Evolutionary conservation across 768 basidiomycete species (phyloP).

Genomic region (Rossbeevera mucosa): DNA sequence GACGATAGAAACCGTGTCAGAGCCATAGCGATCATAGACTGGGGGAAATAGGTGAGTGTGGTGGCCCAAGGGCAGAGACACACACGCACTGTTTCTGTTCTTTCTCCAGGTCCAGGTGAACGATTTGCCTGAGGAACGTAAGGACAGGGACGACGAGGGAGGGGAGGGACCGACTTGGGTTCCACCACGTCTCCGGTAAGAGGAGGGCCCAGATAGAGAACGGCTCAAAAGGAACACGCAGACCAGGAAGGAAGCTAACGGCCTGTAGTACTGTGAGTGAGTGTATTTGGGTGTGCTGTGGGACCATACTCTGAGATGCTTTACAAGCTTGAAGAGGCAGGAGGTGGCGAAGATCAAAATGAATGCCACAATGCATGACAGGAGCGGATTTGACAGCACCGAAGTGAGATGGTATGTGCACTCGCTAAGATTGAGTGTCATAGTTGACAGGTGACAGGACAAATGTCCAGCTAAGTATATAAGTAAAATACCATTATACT

Average conservation of each 20-base stretch:
- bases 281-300: not conserved
- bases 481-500: not conserved
- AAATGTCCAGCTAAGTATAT: too few relatives aligned
- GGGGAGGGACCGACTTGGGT: slow-evolving; percentile 10
- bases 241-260: slow-evolving; percentile 14
- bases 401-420: not conserved
- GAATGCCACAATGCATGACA: not conserved
- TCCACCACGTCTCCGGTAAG: slow-evolving; percentile 20
- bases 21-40: slow-evolving; percentile 19
- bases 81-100: slow-evolving; percentile 10
- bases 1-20: slow-evolving; percentile 20
- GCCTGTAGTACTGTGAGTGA: slow-evolving; percentile 7
- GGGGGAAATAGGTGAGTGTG: not conserved
- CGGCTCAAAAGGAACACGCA: slow-evolving; percentile 20
- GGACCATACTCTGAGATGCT: slow-evolving; percentile 14
- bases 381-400: not conserved
- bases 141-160: not conserved
- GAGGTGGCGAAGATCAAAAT: slow-evolving; percentile 9
- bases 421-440: not conserved
- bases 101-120: slow-evolving; percentile 26
- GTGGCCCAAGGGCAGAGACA: not conserved
- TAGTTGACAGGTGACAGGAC: too few relatives aligned
- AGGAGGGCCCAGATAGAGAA: slow-evolving; percentile 5
- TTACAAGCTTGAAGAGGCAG: slow-evolving; percentile 9
- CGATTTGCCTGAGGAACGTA: slow-evolving; percentile 5